These are phyloP conservation scores for Nannochloris sp. DNA, from an alignment of 139 green algal genomes.

Conservation along the genomic window DNA sequence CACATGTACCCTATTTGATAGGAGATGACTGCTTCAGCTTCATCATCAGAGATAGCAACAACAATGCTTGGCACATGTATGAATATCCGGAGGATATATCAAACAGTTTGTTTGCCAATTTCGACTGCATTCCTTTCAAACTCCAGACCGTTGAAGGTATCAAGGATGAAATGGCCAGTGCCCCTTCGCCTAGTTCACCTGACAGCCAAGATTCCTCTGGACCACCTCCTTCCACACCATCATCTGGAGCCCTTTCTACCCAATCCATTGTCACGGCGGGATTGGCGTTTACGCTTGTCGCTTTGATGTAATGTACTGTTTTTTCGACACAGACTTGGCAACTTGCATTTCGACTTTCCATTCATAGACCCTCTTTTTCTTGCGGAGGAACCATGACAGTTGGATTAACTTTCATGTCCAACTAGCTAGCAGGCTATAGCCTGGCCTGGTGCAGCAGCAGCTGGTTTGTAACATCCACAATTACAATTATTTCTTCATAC, in stretches of 20 bases:
- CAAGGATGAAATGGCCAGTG: background rate
- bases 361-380: too few relatives aligned
- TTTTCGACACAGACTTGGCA: background rate
- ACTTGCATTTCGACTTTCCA: background rate
- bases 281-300: background rate
- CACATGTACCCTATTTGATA: background rate
- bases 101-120: background rate
- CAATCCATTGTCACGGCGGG: background rate
- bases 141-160: background rate
- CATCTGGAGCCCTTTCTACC: background rate
- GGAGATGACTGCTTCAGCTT: constrained; percentile 3
- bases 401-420: too few relatives aligned
- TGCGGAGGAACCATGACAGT: too few relatives aligned
- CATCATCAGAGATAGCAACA: background rate
- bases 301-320: background rate
- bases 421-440: too few relatives aligned
- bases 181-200: background rate
- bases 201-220: constrained; percentile 7
- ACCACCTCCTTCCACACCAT: background rate
- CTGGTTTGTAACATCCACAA: too few relatives aligned
- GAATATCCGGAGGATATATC: constrained; percentile 1
- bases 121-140: background rate
- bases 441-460: too few relatives aligned
- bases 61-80: constrained; percentile 4
- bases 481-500: too few relatives aligned